These are phyloP conservation scores for Mucor sp. DNA, from an alignment of 371 early-diverging fungal species.

Conservation along the genomic window DNA sequence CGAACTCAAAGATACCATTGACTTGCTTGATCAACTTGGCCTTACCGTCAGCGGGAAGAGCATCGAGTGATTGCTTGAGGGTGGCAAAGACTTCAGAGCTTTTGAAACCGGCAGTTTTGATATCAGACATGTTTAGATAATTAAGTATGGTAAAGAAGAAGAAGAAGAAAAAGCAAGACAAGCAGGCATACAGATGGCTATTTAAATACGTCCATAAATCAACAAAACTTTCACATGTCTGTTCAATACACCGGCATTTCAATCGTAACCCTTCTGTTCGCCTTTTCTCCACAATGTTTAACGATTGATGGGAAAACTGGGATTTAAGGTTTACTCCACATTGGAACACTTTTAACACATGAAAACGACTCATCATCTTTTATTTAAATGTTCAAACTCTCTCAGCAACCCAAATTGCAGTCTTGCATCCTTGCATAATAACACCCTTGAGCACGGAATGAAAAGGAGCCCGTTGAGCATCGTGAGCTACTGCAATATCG, in stretches of 20 bases:
- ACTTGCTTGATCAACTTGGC: conserved; percentile 55
- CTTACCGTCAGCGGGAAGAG: conserved; percentile 30
- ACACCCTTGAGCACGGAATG: conserved; percentile 70
- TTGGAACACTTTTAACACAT: not conserved
- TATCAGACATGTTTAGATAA: conserved; percentile 39
- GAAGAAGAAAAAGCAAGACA: not conserved
- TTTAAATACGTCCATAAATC: not conserved
- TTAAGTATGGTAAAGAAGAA: not conserved
- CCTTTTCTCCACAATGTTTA: not conserved
- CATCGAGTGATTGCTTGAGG: conserved; percentile 37
- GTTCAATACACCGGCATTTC: not conserved
- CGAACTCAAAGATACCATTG: conserved; percentile 87
- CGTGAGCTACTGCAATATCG: conserved; percentile 89
- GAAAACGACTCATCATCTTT: not conserved
- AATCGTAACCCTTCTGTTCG: not conserved
- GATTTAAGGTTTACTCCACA: not conserved
- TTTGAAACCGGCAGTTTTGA: conserved; percentile 48
- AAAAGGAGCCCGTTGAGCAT: conserved; percentile 83
- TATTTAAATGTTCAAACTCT: conserved; percentile 25
- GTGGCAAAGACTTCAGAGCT: conserved; percentile 47
- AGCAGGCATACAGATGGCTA: not conserved
- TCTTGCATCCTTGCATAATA: conserved; percentile 82
- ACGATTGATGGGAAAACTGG: not conserved
- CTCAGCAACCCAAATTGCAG: conserved; percentile 79
- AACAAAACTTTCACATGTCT: not conserved